phyloP scores from a whole-genome alignment of 352 stramenopile genomes.

The Phytophthora macrochlamydospora region DNA sequence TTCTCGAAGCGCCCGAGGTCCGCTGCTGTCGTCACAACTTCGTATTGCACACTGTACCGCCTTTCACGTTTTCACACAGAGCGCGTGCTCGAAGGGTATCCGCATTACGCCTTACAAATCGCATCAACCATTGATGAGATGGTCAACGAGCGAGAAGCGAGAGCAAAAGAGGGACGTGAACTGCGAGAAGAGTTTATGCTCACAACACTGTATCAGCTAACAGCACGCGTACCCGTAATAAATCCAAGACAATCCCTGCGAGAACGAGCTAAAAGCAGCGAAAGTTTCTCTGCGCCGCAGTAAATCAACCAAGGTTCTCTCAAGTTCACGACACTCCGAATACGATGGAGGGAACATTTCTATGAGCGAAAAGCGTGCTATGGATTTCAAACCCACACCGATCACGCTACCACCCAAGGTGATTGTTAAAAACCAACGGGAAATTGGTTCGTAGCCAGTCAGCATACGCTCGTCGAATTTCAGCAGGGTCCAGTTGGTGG shows the following conservation, averaged over 20 bases:
- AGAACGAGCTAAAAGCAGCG: conserved; percentile 5
- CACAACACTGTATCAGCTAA: conserved; percentile 55
- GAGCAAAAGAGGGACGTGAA: not conserved
- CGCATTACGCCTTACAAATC: conserved; percentile 55
- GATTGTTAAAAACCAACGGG: not conserved
- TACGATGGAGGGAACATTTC: conserved; percentile 31
- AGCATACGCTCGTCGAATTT: conserved; percentile 36
- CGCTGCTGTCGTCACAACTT: conserved; percentile 57
- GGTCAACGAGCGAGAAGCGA: conserved; percentile 39
- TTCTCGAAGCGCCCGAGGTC: conserved; percentile 67
- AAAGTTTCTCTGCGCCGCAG: conserved; percentile 23
- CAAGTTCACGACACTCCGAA: conserved; percentile 24
- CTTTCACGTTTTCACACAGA: conserved; percentile 69
- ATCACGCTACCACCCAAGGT: conserved; percentile 16
- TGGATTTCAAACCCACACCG: conserved; percentile 13
- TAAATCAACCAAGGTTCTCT: conserved; percentile 31
- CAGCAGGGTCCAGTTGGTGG: conserved; percentile 22
- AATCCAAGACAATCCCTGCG: conserved; percentile 19
- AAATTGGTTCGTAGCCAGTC: conserved; percentile 61
- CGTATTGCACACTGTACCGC: conserved; percentile 72
- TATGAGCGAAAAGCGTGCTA: conserved; percentile 28
- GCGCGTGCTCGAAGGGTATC: conserved; percentile 62
- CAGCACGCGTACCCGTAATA: conserved; percentile 16
- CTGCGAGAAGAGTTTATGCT: conserved; percentile 54
- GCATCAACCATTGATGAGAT: conserved; percentile 50